Base-by-base conservation (phyloP, 768 basidiomycete species). In the Lactarius tabidus region DNA sequence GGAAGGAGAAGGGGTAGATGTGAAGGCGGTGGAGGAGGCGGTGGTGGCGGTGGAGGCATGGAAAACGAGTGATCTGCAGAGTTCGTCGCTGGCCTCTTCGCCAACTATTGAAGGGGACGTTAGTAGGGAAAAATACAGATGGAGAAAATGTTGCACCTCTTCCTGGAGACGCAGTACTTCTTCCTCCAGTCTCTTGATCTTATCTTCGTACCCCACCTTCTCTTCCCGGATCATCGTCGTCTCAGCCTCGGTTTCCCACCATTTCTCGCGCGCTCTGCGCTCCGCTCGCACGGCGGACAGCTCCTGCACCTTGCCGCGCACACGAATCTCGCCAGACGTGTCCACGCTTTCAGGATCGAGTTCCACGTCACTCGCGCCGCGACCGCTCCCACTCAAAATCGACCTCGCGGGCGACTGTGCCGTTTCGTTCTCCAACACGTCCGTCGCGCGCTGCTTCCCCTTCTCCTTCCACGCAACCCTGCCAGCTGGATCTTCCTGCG, bases 241-340 rank as follows among this genome's bases (percentile, higher is more conserved):
- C 51, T 72, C 68, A 28, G 76, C 74, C 52, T 77, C 78, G 28
- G 80, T 79, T 18, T 79, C 78, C 69, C 73, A 74, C 54, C 76
- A 74, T 53, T 72, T 73, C 72, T 82, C 80, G 57, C 79, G 78
- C 60, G 75, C 77, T 55, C 76, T 73, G 41, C 84, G 83, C 64
- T 84, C 82, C 69, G 83, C 82, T 31, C 79, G 77, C 7, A 81
- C 85, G n/a, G 78, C 81, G 15, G 78, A 74, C 55, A 90, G 75
- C 71, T 89, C 88, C n/a, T 77, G 77, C 70, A 88, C 85, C 70
- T 85, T 89, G 31, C 84, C 86, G 55, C 77, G 75, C 6, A 89
- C 81, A 6, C 78, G 79, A 15, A 79, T 72, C 23, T 81, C 79
- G 2, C 78, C 79, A 2, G 83, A 81, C 6, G 76, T 77, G 59